Evolutionary conservation across 1,139 yeast genomes (phyloP), one percentile per base, ranked within the genome.

Genomic region (Geotrichum restrictum): DNA sequence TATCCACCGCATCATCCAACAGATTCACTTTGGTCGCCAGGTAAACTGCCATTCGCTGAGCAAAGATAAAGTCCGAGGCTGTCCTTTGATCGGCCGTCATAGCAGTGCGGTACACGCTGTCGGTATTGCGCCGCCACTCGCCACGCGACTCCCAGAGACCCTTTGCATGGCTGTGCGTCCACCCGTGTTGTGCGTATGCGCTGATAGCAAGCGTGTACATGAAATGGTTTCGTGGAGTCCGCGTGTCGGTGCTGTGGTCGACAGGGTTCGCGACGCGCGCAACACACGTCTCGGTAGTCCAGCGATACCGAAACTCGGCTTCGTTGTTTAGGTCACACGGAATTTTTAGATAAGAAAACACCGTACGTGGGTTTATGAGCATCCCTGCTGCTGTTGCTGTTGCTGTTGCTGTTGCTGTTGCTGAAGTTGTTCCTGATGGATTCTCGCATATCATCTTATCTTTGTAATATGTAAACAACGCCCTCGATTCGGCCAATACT

Each of bases 71-170:
- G 65, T 89, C 96, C 1, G 74, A 69, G 10, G 67, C 61, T 43
- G 76, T 76, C 59, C 81, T 82, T 34, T 67, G 67, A 0, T 57
- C 60, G 8, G 71, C 62, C 0, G 73, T 53, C 33, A 82, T 59
- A 0, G 59, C 52, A 53, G 72, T 77, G n/a, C 45, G 40, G 70
- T 82, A 87, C 1, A 60, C 16, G 29, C 53, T 45, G 7, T 33
- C 59, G 0, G 56, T 46, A 0, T 87, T 75, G 56, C 81, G 81
- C 48, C 97, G 74, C 69, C 76, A 88, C 39, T 67, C 59, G 1
- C 96, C 97, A 63, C 96, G 77, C 63, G 86, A 95, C 1, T 70
- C 68, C 95, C 96, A 88, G 1, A 85, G 74, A 36, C 70, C 67
- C 54, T 81, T 81, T 2, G 91, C 89, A 63, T 84, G 78, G 0